Evolutionary conservation across 2,329 filamentous ascomycete species (phyloP).

Genomic region (Paraphaeosphaeria sporulosa): DNA sequence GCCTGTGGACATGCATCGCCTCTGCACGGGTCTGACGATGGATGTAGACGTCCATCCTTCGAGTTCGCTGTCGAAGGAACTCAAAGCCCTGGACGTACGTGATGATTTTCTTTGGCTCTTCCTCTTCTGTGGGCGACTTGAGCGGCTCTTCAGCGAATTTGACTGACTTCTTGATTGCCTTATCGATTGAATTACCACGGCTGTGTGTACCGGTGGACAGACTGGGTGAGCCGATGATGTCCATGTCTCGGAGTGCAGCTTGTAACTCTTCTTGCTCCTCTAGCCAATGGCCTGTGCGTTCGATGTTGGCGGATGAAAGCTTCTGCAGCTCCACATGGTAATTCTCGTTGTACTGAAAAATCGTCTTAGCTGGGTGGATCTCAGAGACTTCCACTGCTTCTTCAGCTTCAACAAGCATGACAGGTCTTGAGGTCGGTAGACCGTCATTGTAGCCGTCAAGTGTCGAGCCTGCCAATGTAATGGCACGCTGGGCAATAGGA

Average conservation of each 20-base stretch:
- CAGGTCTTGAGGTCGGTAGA: constrained; percentile 40
- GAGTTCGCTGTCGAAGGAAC: constrained; percentile 71
- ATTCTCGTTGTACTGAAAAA: constrained; percentile 75
- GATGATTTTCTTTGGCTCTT: constrained; percentile 62
- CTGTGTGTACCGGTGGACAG: constrained; percentile 40
- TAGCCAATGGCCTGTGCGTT: constrained; percentile 88
- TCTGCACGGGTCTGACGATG: constrained; percentile 87
- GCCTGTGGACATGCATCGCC: constrained; percentile 82
- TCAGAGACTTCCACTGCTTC: constrained; percentile 59
- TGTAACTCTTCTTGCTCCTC: constrained; percentile 81
- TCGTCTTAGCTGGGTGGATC: constrained; percentile 69
- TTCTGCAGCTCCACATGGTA: constrained; percentile 78
- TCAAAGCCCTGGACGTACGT: constrained; percentile 91
- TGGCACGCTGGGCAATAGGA: constrained; percentile 32
- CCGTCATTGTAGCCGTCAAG: constrained; percentile 43
- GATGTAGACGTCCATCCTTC: constrained; percentile 78
- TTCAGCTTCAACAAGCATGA: constrained; percentile 39
- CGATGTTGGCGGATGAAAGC: constrained; percentile 74
- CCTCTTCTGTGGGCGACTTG: constrained; percentile 35
- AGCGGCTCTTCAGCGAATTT: constrained; percentile 66
- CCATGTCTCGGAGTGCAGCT: constrained; percentile 67
- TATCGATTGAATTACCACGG: constrained; percentile 45
- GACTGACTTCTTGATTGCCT: constrained; percentile 73
- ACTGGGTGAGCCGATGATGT: constrained; percentile 53
- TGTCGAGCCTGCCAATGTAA: constrained; percentile 43